A percentile compares a stretch with the other conserved stretches of the same genome.
Evolutionary conservation across 768 basidiomycete species (phyloP).

Genomic region (Russula earlei): DNA sequence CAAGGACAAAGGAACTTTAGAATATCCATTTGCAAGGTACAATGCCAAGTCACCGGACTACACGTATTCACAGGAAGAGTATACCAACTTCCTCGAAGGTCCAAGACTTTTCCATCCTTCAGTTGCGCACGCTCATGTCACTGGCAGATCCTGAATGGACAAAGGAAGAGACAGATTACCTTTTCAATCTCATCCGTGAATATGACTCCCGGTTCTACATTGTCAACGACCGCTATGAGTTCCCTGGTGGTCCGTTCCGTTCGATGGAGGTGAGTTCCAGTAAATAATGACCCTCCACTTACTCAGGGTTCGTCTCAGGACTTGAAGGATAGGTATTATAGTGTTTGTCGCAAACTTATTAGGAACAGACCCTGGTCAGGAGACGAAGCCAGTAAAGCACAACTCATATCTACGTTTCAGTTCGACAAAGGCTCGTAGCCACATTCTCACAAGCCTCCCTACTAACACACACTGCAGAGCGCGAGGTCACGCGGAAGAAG

Average conservation of each 20-base stretch:
- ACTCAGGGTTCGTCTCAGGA: conserved; percentile 41
- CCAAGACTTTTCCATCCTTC: not conserved
- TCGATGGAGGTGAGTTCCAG: conserved; percentile 55
- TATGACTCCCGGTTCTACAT: conserved; percentile 89
- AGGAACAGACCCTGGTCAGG: conserved; percentile 78
- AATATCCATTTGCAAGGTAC: conserved; percentile 79
- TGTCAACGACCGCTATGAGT: conserved; percentile 84
- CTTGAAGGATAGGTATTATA: conserved; percentile 89
- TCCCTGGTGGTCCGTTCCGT: conserved; percentile 41
- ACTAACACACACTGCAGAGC: conserved; percentile 38
- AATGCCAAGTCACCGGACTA: conserved; percentile 56
- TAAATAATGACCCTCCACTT: not conserved
- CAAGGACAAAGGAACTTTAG: conserved; percentile 29
- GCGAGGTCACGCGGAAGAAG: conserved; percentile 80
- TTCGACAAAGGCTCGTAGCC: conserved; percentile 77
- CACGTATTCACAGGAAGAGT: conserved; percentile 82
- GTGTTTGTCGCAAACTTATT: conserved; percentile 81
- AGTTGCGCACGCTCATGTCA: not conserved
- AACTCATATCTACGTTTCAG: conserved; percentile 57
- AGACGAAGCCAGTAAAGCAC: conserved; percentile 62
- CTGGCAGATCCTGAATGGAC: conserved; percentile 72
- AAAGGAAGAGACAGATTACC: conserved; percentile 88
- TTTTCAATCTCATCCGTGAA: conserved; percentile 69
- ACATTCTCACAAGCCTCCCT: not conserved
- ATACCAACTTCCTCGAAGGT: conserved; percentile 72